Evolutionary conservation across 1,284 basidiomycete species (phyloP), one percentile per base, ranked within the genome.

Genomic region (Xanthoconium separans): DNA sequence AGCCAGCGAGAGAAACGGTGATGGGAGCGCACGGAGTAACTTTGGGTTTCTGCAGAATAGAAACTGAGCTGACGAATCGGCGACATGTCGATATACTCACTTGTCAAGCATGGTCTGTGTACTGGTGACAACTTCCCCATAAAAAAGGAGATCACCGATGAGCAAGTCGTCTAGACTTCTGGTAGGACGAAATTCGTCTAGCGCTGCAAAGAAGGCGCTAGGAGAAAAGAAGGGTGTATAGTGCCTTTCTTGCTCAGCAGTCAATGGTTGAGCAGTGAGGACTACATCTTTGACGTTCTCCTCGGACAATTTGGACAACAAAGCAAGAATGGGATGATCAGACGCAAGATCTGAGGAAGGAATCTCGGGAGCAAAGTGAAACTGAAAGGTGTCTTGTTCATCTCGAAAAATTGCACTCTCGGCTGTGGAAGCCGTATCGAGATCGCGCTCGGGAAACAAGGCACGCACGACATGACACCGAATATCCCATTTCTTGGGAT

Each of bases 31-130:
- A 2, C 81, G 77, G 41, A 96, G 79, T 6, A 98, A 73, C 12
- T 76, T 77, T 1, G 85, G 85, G 67, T 98, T 98, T 64, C 94
- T 96, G 45, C 37, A 6, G 11, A 30, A 29, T 7, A 12, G 34
- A 54, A 44, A 40, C 20, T 64, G 22, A 57, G 46, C 12, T 2
- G 24, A 22, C 2, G 24, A 22, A 47, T 37, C 11, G 18, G 29
- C 44, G 30, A n/a, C 16, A 33, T 20, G 50, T 7, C 7, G 36
- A 33, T 41, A 16, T 9, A 75, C 87, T 73, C 58, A 93, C 94
- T 87, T 90, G 66, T 98, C 94, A 2, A 98, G 78, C 83, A 98
- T 83, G 1, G 94, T 96, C 72, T 99, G 96, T 0, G 96, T 99
- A 61, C 92, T 95, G 0, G 93, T 94, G 7, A 98, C 89, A 0